Evolutionary conservation across 2,329 filamentous ascomycete genomes (phyloP).

Genomic region (Aspergillus phoenicis): DNA sequence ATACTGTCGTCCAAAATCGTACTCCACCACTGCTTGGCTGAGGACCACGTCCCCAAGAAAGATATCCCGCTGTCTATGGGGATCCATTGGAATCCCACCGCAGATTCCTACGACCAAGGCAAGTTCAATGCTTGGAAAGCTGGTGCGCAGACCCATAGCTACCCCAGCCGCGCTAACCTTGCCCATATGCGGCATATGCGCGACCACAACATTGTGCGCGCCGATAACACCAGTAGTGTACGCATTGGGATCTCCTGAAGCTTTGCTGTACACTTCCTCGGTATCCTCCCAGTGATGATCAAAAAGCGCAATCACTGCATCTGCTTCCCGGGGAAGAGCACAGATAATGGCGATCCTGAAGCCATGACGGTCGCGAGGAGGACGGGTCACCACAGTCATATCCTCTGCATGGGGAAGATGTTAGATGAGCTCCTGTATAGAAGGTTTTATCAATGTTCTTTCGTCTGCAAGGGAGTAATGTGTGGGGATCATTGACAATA

Average conservation of each 20-base stretch:
- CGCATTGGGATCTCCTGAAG: background rate
- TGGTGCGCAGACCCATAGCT: background rate
- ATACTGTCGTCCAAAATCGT: slow-evolving; percentile 33
- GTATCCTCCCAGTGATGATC: slow-evolving; percentile 7
- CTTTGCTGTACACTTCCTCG: background rate
- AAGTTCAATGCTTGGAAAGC: slow-evolving; percentile 6
- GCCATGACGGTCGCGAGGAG: slow-evolving; percentile 10
- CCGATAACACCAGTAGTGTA: slow-evolving; percentile 5
- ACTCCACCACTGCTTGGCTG: slow-evolving; percentile 30
- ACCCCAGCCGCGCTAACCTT: background rate
- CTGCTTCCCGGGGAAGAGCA: slow-evolving; percentile 2
- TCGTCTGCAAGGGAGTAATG: background rate
- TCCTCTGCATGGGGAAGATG: background rate
- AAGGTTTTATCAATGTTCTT: background rate
- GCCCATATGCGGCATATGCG: background rate
- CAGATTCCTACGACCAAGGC: slow-evolving; percentile 10
- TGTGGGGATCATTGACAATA: background rate
- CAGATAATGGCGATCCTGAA: slow-evolving; percentile 11
- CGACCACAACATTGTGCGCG: slow-evolving; percentile 10
- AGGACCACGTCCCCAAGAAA: slow-evolving; percentile 23
- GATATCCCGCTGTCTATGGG: background rate
- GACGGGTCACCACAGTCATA: background rate
- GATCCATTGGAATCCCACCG: background rate
- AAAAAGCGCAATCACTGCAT: slow-evolving; percentile 8
- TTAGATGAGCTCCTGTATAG: background rate